phyloP scores from a whole-genome alignment of 495 filamentous ascomycete species.

The Opeltia flavorubescens region DNA sequence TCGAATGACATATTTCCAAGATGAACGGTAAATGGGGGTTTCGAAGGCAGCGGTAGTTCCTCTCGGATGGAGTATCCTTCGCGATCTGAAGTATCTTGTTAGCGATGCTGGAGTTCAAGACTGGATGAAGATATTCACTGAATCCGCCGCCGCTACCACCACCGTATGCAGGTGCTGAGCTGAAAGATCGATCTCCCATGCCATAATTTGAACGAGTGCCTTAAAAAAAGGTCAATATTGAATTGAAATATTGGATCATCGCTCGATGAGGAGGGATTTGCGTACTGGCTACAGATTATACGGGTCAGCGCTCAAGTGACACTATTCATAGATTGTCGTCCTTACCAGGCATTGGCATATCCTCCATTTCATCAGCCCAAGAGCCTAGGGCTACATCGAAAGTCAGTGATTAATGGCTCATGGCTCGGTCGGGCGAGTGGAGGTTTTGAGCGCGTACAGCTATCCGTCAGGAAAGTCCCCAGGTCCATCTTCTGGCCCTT shows the following conservation, averaged over 20 bases:
- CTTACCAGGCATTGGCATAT: slow-evolving; percentile 58
- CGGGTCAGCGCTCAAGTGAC: not conserved
- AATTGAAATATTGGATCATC: not conserved
- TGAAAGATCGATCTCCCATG: slow-evolving; percentile 22
- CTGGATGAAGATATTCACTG: slow-evolving; percentile 2
- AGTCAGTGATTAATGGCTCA: slow-evolving; percentile 23
- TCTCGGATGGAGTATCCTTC: slow-evolving; percentile 60
- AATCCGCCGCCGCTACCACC: slow-evolving; percentile 16
- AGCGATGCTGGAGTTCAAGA: not conserved
- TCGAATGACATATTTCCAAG: slow-evolving; percentile 94
- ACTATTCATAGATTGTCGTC: slow-evolving; percentile 15
- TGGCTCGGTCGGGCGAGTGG: slow-evolving; percentile 8
- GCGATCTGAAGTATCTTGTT: not conserved
- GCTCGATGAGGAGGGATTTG: not conserved
- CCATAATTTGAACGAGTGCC: slow-evolving; percentile 25
- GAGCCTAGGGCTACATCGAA: slow-evolving; percentile 59
- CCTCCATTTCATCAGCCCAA: slow-evolving; percentile 98
- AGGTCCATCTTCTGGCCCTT: slow-evolving; percentile 90
- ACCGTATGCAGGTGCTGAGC: slow-evolving; percentile 31
- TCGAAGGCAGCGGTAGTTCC: slow-evolving; percentile 70
- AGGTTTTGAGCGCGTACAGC: slow-evolving; percentile 42
- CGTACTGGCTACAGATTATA: slow-evolving; percentile 15
- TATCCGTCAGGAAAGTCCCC: slow-evolving; percentile 76
- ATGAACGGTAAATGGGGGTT: slow-evolving; percentile 89
- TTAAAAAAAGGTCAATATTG: slow-evolving; percentile 11